Percentiles rank a stretch among this genome's conserved stretches.
Evolutionary conservation across 2,329 filamentous ascomycete species (phyloP).

Genomic region (Fusarium aywerte): DNA sequence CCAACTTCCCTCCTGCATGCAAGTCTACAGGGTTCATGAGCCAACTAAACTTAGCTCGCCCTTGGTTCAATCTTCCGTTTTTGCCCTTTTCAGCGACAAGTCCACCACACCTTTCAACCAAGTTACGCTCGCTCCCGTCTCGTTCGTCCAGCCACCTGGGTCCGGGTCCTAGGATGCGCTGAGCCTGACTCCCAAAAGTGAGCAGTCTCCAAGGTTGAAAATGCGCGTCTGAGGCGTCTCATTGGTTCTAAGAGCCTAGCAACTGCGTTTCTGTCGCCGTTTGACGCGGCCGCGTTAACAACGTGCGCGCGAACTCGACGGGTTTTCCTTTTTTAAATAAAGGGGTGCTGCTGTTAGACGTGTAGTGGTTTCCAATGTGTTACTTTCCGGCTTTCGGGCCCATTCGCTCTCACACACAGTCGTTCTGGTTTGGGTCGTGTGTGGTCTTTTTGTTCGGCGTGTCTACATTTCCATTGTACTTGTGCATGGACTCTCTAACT

Average conservation of each 20-base stretch:
- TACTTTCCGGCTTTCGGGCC: conserved; percentile 33
- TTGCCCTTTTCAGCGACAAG: conserved; percentile 20
- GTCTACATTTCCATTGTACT: conserved; percentile 4
- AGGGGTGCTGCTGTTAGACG: conserved; percentile 34
- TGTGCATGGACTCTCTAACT: conserved; percentile 17
- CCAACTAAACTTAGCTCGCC: conserved; percentile 41
- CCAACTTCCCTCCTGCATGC: conserved; percentile 5
- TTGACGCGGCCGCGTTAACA: conserved; percentile 43
- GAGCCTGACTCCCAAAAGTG: conserved; percentile 28
- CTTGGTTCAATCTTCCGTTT: conserved; percentile 18
- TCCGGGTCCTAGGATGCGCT: conserved; percentile 32
- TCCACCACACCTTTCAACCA: conserved; percentile 8
- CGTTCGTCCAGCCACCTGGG: conserved; percentile 43
- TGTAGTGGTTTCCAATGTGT: conserved; percentile 24
- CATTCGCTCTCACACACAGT: conserved; percentile 9
- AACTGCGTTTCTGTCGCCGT: conserved; percentile 32
- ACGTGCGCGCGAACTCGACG: conserved; percentile 31
- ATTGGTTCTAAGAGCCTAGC: conserved; percentile 29
- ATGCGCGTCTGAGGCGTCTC: conserved; percentile 35
- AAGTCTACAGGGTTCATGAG: conserved; percentile 29
- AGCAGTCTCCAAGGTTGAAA: conserved; percentile 34
- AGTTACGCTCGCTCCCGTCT: conserved; percentile 19
- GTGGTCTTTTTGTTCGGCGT: conserved; percentile 18
- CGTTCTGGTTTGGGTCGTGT: conserved; percentile 17
- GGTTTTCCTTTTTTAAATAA: conserved; percentile 32